Percentiles rank a stretch among this genome's conserved stretches.
Conservation (phyloP, 139 green algal genomes). For the Trebouxia sp. region DNA sequence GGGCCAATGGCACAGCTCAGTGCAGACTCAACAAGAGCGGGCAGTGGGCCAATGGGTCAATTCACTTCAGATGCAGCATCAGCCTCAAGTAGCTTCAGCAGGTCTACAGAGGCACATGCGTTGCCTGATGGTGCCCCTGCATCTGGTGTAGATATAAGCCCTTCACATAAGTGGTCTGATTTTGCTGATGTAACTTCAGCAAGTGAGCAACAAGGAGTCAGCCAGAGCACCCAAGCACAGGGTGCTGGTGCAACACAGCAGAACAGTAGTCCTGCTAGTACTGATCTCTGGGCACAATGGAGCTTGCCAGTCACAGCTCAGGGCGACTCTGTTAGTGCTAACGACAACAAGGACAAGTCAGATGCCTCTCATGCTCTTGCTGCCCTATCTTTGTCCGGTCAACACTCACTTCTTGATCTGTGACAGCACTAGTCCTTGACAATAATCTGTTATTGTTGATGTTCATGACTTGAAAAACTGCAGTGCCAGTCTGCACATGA, state of each 20-base stretch:
- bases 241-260: background rate
- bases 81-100: background rate
- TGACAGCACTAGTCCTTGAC: too few relatives aligned
- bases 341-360: too few relatives aligned
- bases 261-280: background rate
- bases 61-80: too few relatives aligned
- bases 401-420: constrained; percentile 4
- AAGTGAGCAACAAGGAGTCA: background rate
- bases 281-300: background rate
- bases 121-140: background rate
- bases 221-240: background rate
- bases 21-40: background rate
- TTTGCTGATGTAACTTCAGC: background rate
- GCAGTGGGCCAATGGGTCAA: background rate
- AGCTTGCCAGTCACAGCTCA: background rate
- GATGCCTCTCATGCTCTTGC: background rate
- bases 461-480: too few relatives aligned
- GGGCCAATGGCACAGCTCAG: too few relatives aligned
- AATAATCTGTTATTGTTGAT: too few relatives aligned
- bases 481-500: too few relatives aligned
- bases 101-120: background rate
- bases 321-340: too few relatives aligned
- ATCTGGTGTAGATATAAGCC: background rate
- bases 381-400: background rate
- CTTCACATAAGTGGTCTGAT: background rate